phyloP scores from a whole-genome alignment of 1,139 yeast species.

The Kluyveromyces sp. region DNA sequence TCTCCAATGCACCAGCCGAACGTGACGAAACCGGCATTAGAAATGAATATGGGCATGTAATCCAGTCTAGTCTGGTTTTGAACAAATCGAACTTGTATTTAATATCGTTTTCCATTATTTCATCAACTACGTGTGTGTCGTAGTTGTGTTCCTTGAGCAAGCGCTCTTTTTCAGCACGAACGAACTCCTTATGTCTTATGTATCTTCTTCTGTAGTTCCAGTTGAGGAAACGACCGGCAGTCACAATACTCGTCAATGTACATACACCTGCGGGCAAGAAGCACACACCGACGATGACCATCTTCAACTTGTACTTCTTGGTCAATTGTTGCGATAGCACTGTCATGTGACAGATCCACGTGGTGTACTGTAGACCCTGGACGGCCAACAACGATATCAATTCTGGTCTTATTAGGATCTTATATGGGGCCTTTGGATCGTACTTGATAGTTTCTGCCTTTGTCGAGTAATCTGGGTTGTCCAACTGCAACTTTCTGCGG shows the following conservation, averaged over 20 bases:
- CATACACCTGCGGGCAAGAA: slow-evolving; percentile 56
- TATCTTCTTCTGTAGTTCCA: slow-evolving; percentile 33
- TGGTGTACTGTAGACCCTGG: slow-evolving; percentile 52
- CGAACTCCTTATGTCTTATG: slow-evolving; percentile 17
- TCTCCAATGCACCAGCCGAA: slow-evolving; percentile 67
- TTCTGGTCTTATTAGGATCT: slow-evolving; percentile 35
- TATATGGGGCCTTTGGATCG: slow-evolving; percentile 41
- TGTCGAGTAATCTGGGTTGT: slow-evolving; percentile 28
- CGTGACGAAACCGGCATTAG: slow-evolving; percentile 37
- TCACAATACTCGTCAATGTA: slow-evolving; percentile 44
- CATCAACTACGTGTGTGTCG: slow-evolving; percentile 14
- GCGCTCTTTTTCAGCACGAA: slow-evolving; percentile 16
- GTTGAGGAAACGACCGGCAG: slow-evolving; percentile 43
- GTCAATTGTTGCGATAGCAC: slow-evolving; percentile 51
- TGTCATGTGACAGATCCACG: slow-evolving; percentile 66
- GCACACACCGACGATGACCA: slow-evolving; percentile 54
- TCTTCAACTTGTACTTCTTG: slow-evolving; percentile 40
- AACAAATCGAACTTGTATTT: slow-evolving; percentile 36
- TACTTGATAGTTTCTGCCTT: slow-evolving; percentile 27
- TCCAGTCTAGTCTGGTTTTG: slow-evolving; percentile 39
- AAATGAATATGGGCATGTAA: slow-evolving; percentile 32
- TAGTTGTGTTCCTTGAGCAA: slow-evolving; percentile 23
- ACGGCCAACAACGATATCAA: slow-evolving; percentile 38
- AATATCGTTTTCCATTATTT: slow-evolving; percentile 16
- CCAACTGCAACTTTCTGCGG: slow-evolving; percentile 23